phyloP scores from a whole-genome alignment of 2,329 filamentous ascomycete species.

The Penicillium hesseltinei region DNA sequence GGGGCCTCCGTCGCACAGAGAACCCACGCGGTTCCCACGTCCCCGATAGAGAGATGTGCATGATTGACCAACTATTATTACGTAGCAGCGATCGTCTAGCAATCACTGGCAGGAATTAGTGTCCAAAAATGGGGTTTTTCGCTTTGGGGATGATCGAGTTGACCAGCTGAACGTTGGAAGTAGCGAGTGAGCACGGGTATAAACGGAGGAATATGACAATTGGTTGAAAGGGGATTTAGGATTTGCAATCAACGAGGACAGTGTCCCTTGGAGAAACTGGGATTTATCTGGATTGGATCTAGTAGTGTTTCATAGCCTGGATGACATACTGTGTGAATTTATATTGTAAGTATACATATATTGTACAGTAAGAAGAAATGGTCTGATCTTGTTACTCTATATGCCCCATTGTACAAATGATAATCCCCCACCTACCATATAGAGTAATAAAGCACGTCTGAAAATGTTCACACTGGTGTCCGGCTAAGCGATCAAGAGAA shows the following conservation, averaged over 20 bases:
- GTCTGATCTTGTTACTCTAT: background rate
- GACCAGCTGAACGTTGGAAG: background rate
- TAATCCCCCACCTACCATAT: conserved; percentile 4
- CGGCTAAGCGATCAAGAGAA: conserved; percentile 2
- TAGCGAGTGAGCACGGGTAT: conserved; percentile 10
- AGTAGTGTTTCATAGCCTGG: background rate
- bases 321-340: background rate
- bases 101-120: background rate
- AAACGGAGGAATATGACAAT: conserved; percentile 6
- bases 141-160: background rate
- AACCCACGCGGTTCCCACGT: conserved; percentile 17
- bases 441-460: conserved; percentile 14
- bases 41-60: conserved; percentile 22
- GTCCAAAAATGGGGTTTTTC: background rate
- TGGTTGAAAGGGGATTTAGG: background rate
- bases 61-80: conserved; percentile 7
- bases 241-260: conserved; percentile 1
- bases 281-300: background rate
- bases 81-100: conserved; percentile 14
- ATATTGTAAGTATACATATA: background rate
- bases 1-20: conserved; percentile 13
- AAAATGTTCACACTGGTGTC: background rate
- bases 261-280: background rate
- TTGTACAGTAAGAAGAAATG: background rate
- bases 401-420: background rate